Conservation (phyloP, 441 rosid species). For the Pelargonium cotyledonis region DNA sequence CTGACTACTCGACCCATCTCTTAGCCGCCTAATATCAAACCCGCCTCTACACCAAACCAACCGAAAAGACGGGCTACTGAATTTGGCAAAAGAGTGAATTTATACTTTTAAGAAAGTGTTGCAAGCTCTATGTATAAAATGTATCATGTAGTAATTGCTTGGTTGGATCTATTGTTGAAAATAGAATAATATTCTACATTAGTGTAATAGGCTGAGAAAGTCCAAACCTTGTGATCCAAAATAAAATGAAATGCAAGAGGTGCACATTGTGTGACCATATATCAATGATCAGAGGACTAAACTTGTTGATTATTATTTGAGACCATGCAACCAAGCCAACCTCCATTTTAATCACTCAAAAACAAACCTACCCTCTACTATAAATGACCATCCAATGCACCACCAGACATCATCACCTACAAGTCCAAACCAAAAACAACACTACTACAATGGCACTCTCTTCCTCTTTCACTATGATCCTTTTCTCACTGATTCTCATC, state of each 20-base stretch:
- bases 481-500: not conserved
- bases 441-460: conserved; percentile 2
- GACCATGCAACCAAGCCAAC: not conserved
- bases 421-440: not conserved
- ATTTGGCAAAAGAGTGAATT: no score
- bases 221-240: not conserved
- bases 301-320: not conserved
- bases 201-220: not conserved
- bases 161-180: no score
- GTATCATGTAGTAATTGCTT: not conserved
- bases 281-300: no score
- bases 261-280: not conserved
- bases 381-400: not conserved
- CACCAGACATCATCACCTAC: not conserved
- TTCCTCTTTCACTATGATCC: not conserved
- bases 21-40: no score
- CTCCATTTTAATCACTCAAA: not conserved
- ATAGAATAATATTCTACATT: no score
- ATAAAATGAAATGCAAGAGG: not conserved
- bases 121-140: not conserved
- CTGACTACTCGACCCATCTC: no score
- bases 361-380: conserved; percentile 4
- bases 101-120: no score
- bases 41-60: no score
- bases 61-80: no score